A percentile compares a stretch with the other conserved stretches of the same genome.
Evolutionary conservation across 2,329 filamentous ascomycete genomes (phyloP).

Genomic region (Aureobasidium sp.): DNA sequence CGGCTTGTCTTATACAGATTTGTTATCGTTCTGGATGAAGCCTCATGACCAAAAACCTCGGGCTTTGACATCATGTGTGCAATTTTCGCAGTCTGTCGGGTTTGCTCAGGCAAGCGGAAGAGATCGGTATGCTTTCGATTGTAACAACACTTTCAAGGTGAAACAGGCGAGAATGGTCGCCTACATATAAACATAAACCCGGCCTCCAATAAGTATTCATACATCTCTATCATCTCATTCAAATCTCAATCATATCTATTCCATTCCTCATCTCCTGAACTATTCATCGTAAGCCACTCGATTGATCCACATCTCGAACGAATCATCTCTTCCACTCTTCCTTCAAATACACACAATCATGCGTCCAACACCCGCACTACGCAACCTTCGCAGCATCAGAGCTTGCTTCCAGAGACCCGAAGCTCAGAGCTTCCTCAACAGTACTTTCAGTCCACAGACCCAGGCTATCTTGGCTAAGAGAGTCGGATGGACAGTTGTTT

Average conservation of each 20-base stretch:
- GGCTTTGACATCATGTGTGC: neutral
- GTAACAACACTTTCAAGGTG: neutral
- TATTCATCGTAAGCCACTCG: neutral
- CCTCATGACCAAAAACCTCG: neutral
- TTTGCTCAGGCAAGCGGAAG: neutral
- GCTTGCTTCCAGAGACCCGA: neutral
- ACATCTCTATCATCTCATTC: neutral
- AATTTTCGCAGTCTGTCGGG: neutral
- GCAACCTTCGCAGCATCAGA: neutral
- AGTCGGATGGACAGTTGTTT: neutral
- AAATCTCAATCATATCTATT: neutral
- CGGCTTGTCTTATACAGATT: neutral
- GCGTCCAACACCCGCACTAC: neutral
- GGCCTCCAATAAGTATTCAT: neutral
- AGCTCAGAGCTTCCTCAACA: neutral
- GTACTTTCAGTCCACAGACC: neutral
- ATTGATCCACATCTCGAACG: neutral
- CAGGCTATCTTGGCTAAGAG: neutral
- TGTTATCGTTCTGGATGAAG: neutral
- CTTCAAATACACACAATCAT: neutral
- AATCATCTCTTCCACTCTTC: no score
- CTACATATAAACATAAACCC: neutral
- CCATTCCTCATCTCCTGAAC: neutral
- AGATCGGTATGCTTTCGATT: neutral
- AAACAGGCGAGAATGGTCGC: neutral